phyloP scores from a whole-genome alignment of 2,329 filamentous ascomycete genomes.

The Trichoderma oligosporum region DNA sequence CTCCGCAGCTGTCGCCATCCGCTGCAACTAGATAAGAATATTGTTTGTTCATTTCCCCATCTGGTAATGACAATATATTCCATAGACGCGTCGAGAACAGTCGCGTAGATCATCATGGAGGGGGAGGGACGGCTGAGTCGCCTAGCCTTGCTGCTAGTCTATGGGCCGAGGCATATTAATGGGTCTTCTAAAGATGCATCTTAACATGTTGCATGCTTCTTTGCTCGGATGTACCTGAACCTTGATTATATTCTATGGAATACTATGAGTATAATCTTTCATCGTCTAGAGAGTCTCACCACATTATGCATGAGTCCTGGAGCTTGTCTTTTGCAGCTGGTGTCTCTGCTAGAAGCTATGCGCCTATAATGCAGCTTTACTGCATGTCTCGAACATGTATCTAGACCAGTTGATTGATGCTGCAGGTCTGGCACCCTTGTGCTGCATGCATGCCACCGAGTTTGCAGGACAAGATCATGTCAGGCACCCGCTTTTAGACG shows the following conservation, averaged over 20 bases:
- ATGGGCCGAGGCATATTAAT: not conserved
- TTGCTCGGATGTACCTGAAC: not conserved
- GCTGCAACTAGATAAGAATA: too few species aligned
- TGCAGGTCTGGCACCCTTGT: too few species aligned
- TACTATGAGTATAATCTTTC: not conserved
- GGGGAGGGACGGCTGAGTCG: not conserved
- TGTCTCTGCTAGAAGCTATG: too few species aligned
- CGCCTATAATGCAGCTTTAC: not conserved
- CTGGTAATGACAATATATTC: not conserved
- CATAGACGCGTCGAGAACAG: not conserved
- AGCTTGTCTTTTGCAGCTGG: too few species aligned
- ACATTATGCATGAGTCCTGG: not conserved
- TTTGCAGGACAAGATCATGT: not conserved
- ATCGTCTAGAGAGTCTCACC: not conserved
- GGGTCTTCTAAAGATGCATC: conserved; percentile 2
- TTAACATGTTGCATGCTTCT: conserved; percentile 4
- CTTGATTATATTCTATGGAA: not conserved
- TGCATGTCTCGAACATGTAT: not conserved
- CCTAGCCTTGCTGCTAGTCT: not conserved
- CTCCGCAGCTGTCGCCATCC: too few species aligned
- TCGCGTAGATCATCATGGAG: not conserved
- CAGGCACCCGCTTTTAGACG: conserved; percentile 13
- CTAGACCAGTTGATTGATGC: not conserved
- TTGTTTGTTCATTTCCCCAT: not conserved
- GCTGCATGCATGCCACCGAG: conserved; percentile 1